A percentile compares a stretch with the other conserved stretches of the same genome.
Conservation (phyloP, 768 basidiomycete species). For the Boletus pseudo-olivaceus region DNA sequence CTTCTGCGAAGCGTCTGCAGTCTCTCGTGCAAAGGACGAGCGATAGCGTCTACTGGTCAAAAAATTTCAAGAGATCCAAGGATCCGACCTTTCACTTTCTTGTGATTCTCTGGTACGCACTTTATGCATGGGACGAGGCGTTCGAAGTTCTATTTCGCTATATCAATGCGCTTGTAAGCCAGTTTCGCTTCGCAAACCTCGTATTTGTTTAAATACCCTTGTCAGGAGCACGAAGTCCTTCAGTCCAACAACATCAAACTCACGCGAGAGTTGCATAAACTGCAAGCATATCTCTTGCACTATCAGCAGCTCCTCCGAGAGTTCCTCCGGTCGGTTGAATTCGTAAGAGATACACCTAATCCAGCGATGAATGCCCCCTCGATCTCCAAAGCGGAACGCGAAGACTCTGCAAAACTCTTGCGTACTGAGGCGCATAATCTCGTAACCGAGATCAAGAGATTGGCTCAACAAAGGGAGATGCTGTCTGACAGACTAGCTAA, state of each 20-base stretch:
- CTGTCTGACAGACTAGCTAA: conserved; percentile 23
- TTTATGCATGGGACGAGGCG: conserved; percentile 62
- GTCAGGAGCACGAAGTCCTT: conserved; percentile 46
- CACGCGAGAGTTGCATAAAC: conserved; percentile 50
- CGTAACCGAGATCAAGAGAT: conserved; percentile 45
- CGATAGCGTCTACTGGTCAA: conserved; percentile 36
- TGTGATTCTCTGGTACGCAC: conserved; percentile 52
- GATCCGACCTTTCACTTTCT: conserved; percentile 35
- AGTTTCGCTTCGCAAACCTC: neutral
- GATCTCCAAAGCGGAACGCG: conserved; percentile 15
- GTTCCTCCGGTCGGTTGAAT: conserved; percentile 49
- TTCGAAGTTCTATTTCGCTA: conserved; percentile 49
- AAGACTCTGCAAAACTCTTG: conserved; percentile 27
- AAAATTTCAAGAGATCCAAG: conserved; percentile 25
- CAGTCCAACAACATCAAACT: conserved; percentile 41
- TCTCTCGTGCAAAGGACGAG: conserved; percentile 25
- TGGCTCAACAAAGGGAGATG: conserved; percentile 33
- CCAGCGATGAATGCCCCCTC: conserved; percentile 39
- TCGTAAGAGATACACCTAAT: conserved; percentile 47
- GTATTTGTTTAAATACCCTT: neutral
- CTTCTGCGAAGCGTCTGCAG: conserved; percentile 26
- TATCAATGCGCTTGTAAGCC: conserved; percentile 44
- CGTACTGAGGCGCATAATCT: conserved; percentile 44
- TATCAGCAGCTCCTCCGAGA: conserved; percentile 53
- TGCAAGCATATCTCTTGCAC: conserved; percentile 53